Base-by-base conservation (phyloP, 129 eudicot genomes). In the Saposhnikovia divaricata region DNA sequence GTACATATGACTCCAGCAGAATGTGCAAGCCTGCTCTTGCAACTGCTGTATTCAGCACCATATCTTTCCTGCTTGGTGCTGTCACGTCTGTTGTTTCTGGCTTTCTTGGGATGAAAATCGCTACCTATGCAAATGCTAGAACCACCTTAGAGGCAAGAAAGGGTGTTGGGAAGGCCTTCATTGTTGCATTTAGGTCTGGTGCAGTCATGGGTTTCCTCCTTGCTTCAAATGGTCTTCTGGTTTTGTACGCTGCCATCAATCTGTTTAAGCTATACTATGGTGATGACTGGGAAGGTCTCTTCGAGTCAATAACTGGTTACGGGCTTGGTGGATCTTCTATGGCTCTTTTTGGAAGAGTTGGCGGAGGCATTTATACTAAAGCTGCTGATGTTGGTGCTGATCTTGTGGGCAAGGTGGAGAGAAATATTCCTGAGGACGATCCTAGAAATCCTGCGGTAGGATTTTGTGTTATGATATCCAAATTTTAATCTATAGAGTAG, bases 171-270 rank as follows among this genome's bases (percentile, higher is more conserved):
- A 93, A 93, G 83, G 98, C 97, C 19, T 93, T 93, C 34, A 91
- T 93, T 34, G 84, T 85, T 48, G 98, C 98, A 55, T 93, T 93
- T 76, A 86, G 98, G 82, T 93, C 98, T 74, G 98, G 98, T 4
- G 98, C 98, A 3, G 98, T 93, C 65, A 93, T 93, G 98, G 98
- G 98, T 42, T 93, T 93, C 82, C 96, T 93, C 73, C 94, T 93
- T 37, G 96, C 98, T 82, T 97, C 98, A 69, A 93, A 89, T 82
- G 98, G 98, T 73, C 96, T 93, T 79, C 82, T 93, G 43, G 98
- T 93, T 43, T 76, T 93, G 77, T 93, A 80, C 87, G 89, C 89
- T 68, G 79, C 90, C 77, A 87, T 93, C 72, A 89, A 87, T 45
- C 84, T 91, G 48, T 93, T 93, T 81, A 93, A 93, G 91, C 47